Evolutionary conservation across 805 yeast species (phyloP).

Genomic region (Sungouiella blattae): DNA sequence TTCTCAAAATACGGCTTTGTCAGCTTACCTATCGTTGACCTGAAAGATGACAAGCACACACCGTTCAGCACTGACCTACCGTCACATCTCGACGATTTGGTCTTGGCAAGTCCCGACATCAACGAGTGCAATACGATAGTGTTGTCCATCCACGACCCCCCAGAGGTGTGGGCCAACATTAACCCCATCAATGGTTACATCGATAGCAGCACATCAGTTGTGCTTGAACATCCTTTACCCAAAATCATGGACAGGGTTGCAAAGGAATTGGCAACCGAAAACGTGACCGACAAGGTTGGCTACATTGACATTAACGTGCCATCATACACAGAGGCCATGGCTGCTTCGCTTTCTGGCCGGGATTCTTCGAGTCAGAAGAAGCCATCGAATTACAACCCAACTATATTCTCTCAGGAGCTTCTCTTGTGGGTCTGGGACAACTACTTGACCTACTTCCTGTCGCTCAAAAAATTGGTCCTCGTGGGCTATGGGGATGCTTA

Average conservation of each 20-base stretch:
- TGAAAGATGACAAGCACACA: conserved; percentile 18
- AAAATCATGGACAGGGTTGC: conserved; percentile 56
- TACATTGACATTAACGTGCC: conserved; percentile 84
- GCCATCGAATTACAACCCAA: conserved; percentile 47
- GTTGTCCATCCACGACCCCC: conserved; percentile 82
- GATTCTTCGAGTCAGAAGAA: conserved; percentile 5
- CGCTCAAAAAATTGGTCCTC: conserved; percentile 66
- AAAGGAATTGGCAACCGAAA: conserved; percentile 30
- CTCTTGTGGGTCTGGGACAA: conserved; percentile 86
- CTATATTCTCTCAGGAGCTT: conserved; percentile 71
- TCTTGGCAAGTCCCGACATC: conserved; percentile 68
- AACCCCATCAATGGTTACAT: conserved; percentile 79
- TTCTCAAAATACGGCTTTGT: conserved; percentile 57
- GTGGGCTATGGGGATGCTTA: conserved; percentile 90
- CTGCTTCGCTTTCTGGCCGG: background rate
- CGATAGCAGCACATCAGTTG: conserved; percentile 66
- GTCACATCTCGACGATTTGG: conserved; percentile 55
- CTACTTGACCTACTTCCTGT: conserved; percentile 67
- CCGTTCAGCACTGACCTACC: conserved; percentile 42
- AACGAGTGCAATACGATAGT: conserved; percentile 62
- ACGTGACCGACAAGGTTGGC: conserved; percentile 47
- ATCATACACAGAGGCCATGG: conserved; percentile 25
- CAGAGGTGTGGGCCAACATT: conserved; percentile 85
- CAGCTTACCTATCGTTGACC: conserved; percentile 57
- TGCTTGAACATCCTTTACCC: conserved; percentile 65